A percentile compares a stretch with the other conserved stretches of the same genome.
Conservation (phyloP, 2,329 filamentous ascomycete genomes). For the Botrytis porri region DNA sequence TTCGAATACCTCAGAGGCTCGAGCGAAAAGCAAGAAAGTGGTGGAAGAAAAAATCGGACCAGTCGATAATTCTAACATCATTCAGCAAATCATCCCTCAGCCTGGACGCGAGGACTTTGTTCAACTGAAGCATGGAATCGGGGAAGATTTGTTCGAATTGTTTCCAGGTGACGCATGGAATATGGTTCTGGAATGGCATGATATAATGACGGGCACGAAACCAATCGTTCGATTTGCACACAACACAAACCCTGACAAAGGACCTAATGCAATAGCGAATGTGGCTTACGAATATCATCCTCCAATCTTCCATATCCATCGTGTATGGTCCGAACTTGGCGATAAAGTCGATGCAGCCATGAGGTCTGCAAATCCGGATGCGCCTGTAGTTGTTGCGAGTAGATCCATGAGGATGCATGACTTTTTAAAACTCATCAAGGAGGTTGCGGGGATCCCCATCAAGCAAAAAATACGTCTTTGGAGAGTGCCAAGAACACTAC, state of each 20-base stretch:
- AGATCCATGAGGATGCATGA: constrained; percentile 65
- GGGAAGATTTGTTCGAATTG: constrained; percentile 70
- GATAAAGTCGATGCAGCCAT: constrained; percentile 57
- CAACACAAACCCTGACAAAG: constrained; percentile 63
- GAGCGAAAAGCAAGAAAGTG: constrained; percentile 57
- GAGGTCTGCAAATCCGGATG: constrained; percentile 58
- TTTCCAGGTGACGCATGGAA: constrained; percentile 81
- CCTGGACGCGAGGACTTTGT: constrained; percentile 58
- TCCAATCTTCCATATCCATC: constrained; percentile 79
- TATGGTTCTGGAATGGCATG: constrained; percentile 78
- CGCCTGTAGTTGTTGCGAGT: constrained; percentile 68
- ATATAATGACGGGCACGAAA: constrained; percentile 64
- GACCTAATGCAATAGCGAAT: constrained; percentile 51
- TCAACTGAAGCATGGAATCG: constrained; percentile 66
- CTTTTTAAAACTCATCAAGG: constrained; percentile 76
- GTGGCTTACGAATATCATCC: constrained; percentile 81
- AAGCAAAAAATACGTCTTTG: constrained; percentile 69
- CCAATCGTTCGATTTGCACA: constrained; percentile 75
- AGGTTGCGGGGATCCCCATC: constrained; percentile 61
- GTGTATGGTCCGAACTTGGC: constrained; percentile 63
- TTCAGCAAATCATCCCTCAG: constrained; percentile 57
- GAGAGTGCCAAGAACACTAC: constrained; percentile 34
- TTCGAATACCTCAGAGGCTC: constrained; percentile 59
- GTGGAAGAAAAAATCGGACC: constrained; percentile 63
- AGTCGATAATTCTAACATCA: constrained; percentile 83